Percentiles rank a stretch among this genome's conserved stretches.
phyloP scores from a whole-genome alignment of 2,329 filamentous ascomycete species.

The Fusarium illudens region DNA sequence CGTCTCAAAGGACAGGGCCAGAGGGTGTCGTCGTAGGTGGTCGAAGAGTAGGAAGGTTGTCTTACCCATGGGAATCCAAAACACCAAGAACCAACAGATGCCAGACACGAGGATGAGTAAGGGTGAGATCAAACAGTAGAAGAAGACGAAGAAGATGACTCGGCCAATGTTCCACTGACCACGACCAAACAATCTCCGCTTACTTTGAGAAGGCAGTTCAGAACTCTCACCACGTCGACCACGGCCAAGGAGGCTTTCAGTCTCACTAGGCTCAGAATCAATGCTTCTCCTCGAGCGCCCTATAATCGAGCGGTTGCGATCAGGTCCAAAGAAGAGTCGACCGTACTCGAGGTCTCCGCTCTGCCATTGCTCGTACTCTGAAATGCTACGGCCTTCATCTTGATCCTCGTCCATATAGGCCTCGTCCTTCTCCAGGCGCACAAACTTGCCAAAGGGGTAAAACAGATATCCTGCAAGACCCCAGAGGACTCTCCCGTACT shows the following conservation, averaged over 20 bases:
- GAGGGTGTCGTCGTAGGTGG: slow-evolving; percentile 89
- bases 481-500: slow-evolving; percentile 86
- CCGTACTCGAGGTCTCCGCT: slow-evolving; percentile 96
- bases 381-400: slow-evolving; percentile 95
- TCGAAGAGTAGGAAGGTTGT: slow-evolving; percentile 89
- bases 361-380: slow-evolving; percentile 99
- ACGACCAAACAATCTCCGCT: slow-evolving; percentile 90
- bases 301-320: slow-evolving; percentile 78
- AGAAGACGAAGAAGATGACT: slow-evolving; percentile 95
- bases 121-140: slow-evolving; percentile 91
- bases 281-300: slow-evolving; percentile 88
- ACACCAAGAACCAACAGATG: slow-evolving; percentile 95
- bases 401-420: slow-evolving; percentile 94
- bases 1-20: slow-evolving; percentile 92
- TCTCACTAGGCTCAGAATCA: slow-evolving; percentile 85
- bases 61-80: slow-evolving; percentile 98
- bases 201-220: slow-evolving; percentile 58
- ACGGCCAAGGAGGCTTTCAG: slow-evolving; percentile 83
- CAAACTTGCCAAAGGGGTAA: slow-evolving; percentile 97
- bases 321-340: slow-evolving; percentile 92
- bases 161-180: slow-evolving; percentile 95
- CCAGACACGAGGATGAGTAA: slow-evolving; percentile 84
- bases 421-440: slow-evolving; percentile 92
- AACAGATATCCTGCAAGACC: slow-evolving; percentile 87
- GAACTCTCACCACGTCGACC: slow-evolving; percentile 60